phyloP scores from a whole-genome alignment of 495 filamentous ascomycete genomes.

The Stereocaulon alpinum region DNA sequence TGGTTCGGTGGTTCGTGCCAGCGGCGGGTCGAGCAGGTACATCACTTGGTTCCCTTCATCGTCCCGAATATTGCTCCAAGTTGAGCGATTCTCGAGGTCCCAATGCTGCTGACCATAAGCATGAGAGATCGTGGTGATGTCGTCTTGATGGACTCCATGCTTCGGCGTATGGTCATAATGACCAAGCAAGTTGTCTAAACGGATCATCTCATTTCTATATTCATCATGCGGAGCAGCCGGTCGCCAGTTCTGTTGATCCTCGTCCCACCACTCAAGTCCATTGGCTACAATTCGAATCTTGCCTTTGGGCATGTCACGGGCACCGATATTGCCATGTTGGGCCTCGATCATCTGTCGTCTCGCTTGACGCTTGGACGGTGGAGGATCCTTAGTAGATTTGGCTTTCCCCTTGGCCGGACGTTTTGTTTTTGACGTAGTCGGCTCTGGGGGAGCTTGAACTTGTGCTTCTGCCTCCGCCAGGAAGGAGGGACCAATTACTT shows the following conservation, averaged over 20 bases:
- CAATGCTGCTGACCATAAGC: constrained; percentile 8
- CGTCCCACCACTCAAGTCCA: constrained; percentile 1
- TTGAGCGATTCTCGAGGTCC: neutral
- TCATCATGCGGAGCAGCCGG: constrained; percentile 7
- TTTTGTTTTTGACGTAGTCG: neutral
- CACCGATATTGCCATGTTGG: neutral
- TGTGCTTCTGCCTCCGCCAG: neutral
- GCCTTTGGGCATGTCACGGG: neutral
- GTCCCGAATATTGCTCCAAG: constrained; percentile 8
- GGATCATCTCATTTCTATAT: constrained; percentile 5
- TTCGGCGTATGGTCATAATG: constrained; percentile 6
- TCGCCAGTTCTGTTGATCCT: neutral
- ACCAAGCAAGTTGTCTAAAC: neutral
- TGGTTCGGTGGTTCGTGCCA: neutral
- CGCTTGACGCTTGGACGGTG: neutral
- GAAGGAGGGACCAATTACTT: neutral
- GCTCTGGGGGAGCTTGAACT: neutral
- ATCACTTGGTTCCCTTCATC: constrained; percentile 9
- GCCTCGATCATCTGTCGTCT: neutral
- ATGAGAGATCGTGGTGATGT: constrained; percentile 8
- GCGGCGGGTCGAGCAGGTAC: neutral
- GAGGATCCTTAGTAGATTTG: neutral
- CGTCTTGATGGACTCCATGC: neutral
- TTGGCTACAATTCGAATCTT: neutral
- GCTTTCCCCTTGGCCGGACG: neutral